Conservation (phyloP, 2,329 filamentous ascomycete genomes). For the Aspergillus sp. region DNA sequence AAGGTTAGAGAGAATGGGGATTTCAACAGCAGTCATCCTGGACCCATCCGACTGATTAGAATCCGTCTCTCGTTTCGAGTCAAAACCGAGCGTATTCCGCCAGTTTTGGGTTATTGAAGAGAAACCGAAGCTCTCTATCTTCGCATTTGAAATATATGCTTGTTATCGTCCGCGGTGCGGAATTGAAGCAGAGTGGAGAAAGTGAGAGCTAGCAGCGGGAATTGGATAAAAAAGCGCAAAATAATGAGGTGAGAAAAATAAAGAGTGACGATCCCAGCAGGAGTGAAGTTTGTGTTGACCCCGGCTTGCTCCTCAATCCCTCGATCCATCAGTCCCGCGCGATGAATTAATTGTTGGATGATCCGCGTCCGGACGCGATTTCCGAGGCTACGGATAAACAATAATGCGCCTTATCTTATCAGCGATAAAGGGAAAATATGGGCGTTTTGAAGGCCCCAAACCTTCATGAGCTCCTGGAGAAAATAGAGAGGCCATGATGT, state of each 20-base stretch:
- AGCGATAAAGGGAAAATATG: neutral
- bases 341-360: slow-evolving; percentile 7
- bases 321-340: neutral
- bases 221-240: neutral
- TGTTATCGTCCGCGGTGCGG: neutral
- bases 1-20: slow-evolving; percentile 31
- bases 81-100: neutral
- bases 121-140: neutral
- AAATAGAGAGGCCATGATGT: slow-evolving; percentile 1
- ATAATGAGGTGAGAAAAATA: slow-evolving; percentile 11
- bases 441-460: neutral
- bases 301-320: neutral
- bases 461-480: neutral
- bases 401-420: slow-evolving; percentile 23
- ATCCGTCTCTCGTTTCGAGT: neutral
- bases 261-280: neutral
- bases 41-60: neutral
- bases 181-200: neutral
- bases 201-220: neutral
- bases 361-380: slow-evolving; percentile 9
- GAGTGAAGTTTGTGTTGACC: neutral
- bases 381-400: slow-evolving; percentile 2
- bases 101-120: neutral
- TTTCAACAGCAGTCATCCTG: slow-evolving; percentile 25
- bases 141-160: neutral